phyloP scores from a whole-genome alignment of 2,329 filamentous ascomycete genomes.

The Colletotrichum sp. region DNA sequence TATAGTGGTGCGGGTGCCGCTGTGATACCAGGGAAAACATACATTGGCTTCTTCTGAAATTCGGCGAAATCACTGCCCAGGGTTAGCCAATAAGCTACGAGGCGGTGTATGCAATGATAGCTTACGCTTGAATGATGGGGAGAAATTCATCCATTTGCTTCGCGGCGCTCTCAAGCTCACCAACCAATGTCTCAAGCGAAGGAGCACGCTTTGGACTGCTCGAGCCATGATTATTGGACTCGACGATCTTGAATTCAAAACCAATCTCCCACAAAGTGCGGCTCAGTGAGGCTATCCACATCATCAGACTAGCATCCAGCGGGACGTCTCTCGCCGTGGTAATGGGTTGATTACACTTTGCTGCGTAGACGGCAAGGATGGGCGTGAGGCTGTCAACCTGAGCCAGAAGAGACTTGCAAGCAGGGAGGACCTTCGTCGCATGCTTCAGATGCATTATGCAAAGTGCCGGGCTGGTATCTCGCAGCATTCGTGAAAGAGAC shows the following conservation, averaged over 20 bases:
- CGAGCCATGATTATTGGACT: background rate
- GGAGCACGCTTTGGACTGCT: background rate
- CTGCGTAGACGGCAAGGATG: slow-evolving; percentile 25
- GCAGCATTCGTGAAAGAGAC: background rate
- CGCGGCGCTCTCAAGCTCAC: slow-evolving; percentile 7
- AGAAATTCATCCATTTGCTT: slow-evolving; percentile 26
- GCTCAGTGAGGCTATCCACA: slow-evolving; percentile 26
- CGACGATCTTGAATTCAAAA: background rate
- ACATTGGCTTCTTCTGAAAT: slow-evolving; percentile 12
- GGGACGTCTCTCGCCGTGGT: slow-evolving; percentile 13
- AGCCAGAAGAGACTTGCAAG: slow-evolving; percentile 10
- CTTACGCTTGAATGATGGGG: slow-evolving; percentile 24
- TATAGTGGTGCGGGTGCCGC: background rate
- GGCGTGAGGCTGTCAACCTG: slow-evolving; percentile 22
- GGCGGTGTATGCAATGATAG: background rate
- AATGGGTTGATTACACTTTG: slow-evolving; percentile 6
- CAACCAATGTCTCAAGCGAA: background rate
- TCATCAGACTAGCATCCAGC: slow-evolving; percentile 24
- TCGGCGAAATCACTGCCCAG: slow-evolving; percentile 23
- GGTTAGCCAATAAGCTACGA: background rate
- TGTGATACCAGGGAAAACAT: background rate
- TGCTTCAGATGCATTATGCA: background rate
- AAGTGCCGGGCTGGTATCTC: background rate
- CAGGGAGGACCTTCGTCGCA: background rate
- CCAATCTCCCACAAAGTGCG: slow-evolving; percentile 19